A percentile compares a stretch with the other conserved stretches of the same genome.
These are phyloP conservation scores for Trichoderma hamatum DNA, from an alignment of 2,329 filamentous ascomycete species.

Conservation along the genomic window DNA sequence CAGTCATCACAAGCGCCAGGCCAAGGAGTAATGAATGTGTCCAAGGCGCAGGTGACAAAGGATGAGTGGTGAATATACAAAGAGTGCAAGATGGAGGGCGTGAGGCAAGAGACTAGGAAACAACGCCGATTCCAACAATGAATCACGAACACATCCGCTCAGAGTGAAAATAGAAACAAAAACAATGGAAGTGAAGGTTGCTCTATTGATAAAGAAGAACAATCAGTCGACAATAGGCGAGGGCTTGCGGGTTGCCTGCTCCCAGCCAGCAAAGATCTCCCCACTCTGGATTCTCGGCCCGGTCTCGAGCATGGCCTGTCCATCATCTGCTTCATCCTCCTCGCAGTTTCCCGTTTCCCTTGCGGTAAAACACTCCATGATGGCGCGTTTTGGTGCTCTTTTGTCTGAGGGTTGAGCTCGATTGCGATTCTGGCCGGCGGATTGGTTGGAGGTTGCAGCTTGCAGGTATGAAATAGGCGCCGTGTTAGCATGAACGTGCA, in stretches of 20 bases:
- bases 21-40: constrained; percentile 4
- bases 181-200: constrained; percentile 1
- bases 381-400: constrained; percentile 21
- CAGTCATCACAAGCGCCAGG: constrained; percentile 26
- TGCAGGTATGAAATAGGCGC: constrained; percentile 42
- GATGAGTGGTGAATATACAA: background rate
- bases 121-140: constrained; percentile 12
- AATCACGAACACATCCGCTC: constrained; percentile 9
- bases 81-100: background rate
- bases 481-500: constrained; percentile 30
- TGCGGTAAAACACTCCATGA: constrained; percentile 6
- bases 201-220: constrained; percentile 24
- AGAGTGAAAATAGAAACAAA: background rate
- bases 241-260: background rate
- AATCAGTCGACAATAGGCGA: constrained; percentile 29
- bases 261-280: background rate
- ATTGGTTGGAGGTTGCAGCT: constrained; percentile 21
- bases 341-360: background rate
- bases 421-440: constrained; percentile 17
- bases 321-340: constrained; percentile 12
- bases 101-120: constrained; percentile 4
- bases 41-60: background rate
- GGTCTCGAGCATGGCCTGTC: constrained; percentile 3
- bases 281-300: constrained; percentile 17
- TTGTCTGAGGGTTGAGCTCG: constrained; percentile 12